Base-by-base conservation (phyloP, 495 filamentous ascomycete genomes). In the Penicillium ochrochloron region DNA sequence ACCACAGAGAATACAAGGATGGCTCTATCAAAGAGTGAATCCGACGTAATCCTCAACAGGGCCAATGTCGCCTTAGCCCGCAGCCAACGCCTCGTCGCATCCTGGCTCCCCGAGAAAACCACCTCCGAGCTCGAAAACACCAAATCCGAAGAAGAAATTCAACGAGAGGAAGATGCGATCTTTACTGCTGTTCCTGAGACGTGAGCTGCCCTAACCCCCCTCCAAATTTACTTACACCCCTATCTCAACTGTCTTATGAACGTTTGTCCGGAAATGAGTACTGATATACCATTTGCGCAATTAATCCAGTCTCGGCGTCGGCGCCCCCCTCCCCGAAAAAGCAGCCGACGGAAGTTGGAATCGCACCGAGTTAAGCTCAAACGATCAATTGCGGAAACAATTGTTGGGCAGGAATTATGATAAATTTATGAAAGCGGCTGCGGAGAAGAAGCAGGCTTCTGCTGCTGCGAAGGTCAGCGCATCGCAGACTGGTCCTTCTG, bases 121-220 rank as follows among this genome's bases (percentile, higher is more conserved):
- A 62, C 74, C 8, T 78, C 79, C 27, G 83, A 84, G 61, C 65
- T 75, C 46, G 70, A 74, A 33, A 78, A 79, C 58, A 73, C 61
- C 34, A 80, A 82, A 66, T 69, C 77, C 19, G 76, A 79, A 39
- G 77, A 78, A 29, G 79, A 82, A 59, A 57, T 79, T 5, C 79
- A 83, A 57, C 70, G 69, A 35, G 80, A 83, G 57, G 80, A 85
- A 64, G 76, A 81, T 71, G 82, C 83, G 66, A 80, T 84, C 23
- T 84, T 85, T 57, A 79, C 75, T 6, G 75, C 79, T 29, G 81
- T 81, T 2, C 82, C 82, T n/a, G 83, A 85, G 72, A 78, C 76
- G 83, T 85, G 73, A 57, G 78, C 62, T 44, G 33, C 54, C 44
- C 23, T 41, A 5, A 2, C 0, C n/a, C 2, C 54, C 58, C 21